phyloP scores from a whole-genome alignment of 1,139 yeast species.

The Sugiyamaella xylanicola region DNA sequence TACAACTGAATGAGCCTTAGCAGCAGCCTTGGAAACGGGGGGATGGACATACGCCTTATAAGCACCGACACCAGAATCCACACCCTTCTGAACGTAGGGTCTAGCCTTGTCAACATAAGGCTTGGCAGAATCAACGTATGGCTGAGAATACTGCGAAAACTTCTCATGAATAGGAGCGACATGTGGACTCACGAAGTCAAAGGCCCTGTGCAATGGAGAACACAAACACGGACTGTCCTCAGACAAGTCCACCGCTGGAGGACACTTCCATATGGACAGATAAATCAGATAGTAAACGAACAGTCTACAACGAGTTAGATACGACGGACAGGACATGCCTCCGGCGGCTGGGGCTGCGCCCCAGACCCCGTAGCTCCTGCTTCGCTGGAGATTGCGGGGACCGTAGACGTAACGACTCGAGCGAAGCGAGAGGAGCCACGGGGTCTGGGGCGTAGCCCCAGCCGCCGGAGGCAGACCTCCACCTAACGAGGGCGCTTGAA shows the following conservation, averaged over 20 bases:
- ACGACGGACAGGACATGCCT: too few relatives aligned
- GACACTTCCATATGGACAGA: conserved; percentile 36
- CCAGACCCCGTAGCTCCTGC: not conserved
- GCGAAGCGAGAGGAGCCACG: too few relatives aligned
- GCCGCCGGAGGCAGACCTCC: too few relatives aligned
- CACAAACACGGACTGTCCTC: conserved; percentile 31
- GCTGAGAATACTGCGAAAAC: conserved; percentile 32
- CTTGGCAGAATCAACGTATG: conserved; percentile 28
- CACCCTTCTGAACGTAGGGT: conserved; percentile 27
- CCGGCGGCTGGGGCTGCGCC: not conserved
- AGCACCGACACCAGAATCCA: conserved; percentile 19
- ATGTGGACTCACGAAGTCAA: conserved; percentile 27
- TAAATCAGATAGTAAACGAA: conserved; percentile 35
- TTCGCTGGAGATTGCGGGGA: not conserved
- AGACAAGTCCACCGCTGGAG: conserved; percentile 26
- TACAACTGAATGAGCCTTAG: conserved; percentile 15
- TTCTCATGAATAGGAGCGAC: conserved; percentile 27
- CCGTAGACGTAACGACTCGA: too few relatives aligned
- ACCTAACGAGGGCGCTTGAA: too few relatives aligned
- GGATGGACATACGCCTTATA: conserved; percentile 31
- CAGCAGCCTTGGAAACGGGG: conserved; percentile 16
- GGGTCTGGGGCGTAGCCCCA: too few relatives aligned
- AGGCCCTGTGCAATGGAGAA: conserved; percentile 30
- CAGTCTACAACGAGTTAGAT: conserved; percentile 22
- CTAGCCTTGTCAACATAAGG: conserved; percentile 30